A percentile compares a stretch with the other conserved stretches of the same genome.
These are phyloP conservation scores for Halenospora varia DNA, from an alignment of 495 filamentous ascomycete species.

Conservation along the genomic window DNA sequence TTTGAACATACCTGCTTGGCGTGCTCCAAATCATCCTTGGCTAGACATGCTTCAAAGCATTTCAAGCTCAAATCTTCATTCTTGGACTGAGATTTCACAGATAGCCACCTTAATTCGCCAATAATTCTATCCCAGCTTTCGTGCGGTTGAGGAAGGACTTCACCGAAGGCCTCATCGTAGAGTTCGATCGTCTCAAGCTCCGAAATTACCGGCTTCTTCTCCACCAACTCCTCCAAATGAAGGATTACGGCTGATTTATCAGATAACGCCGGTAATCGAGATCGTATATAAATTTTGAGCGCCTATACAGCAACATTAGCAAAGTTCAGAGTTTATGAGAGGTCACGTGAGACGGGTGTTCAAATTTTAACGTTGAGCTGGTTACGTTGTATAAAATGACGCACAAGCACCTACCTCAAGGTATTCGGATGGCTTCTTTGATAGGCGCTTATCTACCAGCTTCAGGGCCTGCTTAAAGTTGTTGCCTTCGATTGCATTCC, in stretches of 20 bases:
- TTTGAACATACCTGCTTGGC: slow-evolving; percentile 39
- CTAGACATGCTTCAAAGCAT: slow-evolving; percentile 48
- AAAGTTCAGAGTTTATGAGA: neutral
- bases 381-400: no score
- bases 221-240: slow-evolving; percentile 26
- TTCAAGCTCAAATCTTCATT: slow-evolving; percentile 43
- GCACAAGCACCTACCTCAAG: slow-evolving; percentile 25
- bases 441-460: slow-evolving; percentile 52
- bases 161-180: slow-evolving; percentile 20
- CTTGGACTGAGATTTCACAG: slow-evolving; percentile 46
- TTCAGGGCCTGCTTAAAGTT: slow-evolving; percentile 57
- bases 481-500: slow-evolving; percentile 53
- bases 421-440: slow-evolving; percentile 49
- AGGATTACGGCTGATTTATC: slow-evolving; percentile 49
- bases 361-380: no score
- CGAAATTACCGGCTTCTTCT: slow-evolving; percentile 15
- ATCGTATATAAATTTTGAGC: slow-evolving; percentile 21
- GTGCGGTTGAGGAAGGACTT: slow-evolving; percentile 5
- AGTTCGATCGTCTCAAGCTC: slow-evolving; percentile 22
- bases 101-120: slow-evolving; percentile 47
- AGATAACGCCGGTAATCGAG: slow-evolving; percentile 7
- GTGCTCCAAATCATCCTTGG: slow-evolving; percentile 46
- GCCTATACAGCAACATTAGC: slow-evolving; percentile 12
- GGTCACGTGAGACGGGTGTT: slow-evolving; percentile 19
- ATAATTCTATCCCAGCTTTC: slow-evolving; percentile 28